Evolutionary conservation across 2,329 filamentous ascomycete species (phyloP).

Genomic region (Aspergillus ustus): DNA sequence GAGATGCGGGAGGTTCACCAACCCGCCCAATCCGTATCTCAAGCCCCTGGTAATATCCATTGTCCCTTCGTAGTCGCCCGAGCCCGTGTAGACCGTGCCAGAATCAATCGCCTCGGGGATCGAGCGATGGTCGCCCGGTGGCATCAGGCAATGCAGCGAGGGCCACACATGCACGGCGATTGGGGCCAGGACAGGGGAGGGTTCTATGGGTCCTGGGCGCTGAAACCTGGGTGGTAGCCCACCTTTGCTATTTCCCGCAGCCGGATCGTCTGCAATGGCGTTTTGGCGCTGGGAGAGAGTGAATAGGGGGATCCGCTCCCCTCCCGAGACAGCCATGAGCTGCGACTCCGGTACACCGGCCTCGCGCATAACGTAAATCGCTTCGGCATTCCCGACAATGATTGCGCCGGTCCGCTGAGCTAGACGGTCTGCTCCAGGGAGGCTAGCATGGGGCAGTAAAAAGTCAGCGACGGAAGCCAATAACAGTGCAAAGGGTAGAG

Average conservation of each 20-base stretch:
- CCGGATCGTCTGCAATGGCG: neutral
- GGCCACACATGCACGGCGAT: neutral
- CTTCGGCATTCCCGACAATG: neutral
- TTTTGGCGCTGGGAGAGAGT: neutral
- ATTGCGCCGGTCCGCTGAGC: neutral
- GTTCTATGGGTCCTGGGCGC: neutral
- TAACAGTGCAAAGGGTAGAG: too few species aligned
- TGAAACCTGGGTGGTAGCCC: too few species aligned
- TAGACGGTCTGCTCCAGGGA: neutral
- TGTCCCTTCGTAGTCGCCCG: neutral
- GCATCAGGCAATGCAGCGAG: neutral
- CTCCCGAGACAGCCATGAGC: neutral
- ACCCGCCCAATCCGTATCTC: neutral
- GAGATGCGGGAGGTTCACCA: too few species aligned
- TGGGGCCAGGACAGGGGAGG: neutral
- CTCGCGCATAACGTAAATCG: neutral
- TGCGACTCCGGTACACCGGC: neutral
- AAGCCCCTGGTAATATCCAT: neutral
- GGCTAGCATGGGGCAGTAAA: neutral
- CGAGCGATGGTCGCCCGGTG: too few species aligned
- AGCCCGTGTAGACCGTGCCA: neutral
- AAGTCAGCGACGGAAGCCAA: too few species aligned
- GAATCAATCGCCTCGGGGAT: neutral
- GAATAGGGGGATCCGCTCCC: neutral
- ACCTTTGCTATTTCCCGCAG: too few species aligned